A percentile compares a stretch with the other conserved stretches of the same genome.
Conservation (phyloP, 306 rosid genomes). For the Ziziphus jujuba region DNA sequence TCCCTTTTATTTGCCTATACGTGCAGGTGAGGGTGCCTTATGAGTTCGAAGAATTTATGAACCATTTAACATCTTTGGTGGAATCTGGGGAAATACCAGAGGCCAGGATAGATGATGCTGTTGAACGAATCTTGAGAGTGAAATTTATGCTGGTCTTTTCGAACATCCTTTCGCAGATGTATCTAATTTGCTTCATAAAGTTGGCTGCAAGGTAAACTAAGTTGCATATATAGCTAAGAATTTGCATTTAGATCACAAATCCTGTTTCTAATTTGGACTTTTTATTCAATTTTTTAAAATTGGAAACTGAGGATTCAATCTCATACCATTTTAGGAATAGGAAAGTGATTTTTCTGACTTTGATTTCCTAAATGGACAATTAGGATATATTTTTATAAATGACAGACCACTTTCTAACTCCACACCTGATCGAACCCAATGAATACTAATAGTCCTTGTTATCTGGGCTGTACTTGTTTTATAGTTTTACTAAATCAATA, state of each 20-base stretch:
- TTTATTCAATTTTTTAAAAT: too few relatives aligned
- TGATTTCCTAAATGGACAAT: background rate
- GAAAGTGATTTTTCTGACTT: background rate
- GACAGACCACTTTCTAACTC: too few relatives aligned
- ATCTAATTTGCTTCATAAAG: conserved; percentile 46
- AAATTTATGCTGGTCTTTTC: conserved; percentile 73
- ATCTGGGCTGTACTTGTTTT: too few relatives aligned
- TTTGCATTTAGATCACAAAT: background rate
- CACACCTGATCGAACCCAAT: too few relatives aligned
- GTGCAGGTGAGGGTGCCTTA: conserved; percentile 71
- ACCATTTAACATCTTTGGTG: conserved; percentile 49
- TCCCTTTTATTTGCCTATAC: background rate
- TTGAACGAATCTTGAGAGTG: conserved; percentile 72
- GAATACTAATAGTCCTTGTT: too few relatives aligned
- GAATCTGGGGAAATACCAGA: conserved; percentile 58
- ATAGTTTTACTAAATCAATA: too few relatives aligned
- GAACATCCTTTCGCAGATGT: conserved; percentile 61
- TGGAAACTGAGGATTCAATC: too few relatives aligned
- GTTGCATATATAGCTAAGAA: background rate
- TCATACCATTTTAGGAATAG: background rate
- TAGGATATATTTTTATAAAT: conserved; percentile 2
- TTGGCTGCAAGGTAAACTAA: conserved; percentile 67
- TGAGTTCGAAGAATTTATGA: conserved; percentile 40
- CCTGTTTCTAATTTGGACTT: too few relatives aligned
- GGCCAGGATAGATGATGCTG: conserved; percentile 75